Base-by-base conservation (phyloP, 176 grass and related monocot genomes). In the Pontederia crassipes region DNA sequence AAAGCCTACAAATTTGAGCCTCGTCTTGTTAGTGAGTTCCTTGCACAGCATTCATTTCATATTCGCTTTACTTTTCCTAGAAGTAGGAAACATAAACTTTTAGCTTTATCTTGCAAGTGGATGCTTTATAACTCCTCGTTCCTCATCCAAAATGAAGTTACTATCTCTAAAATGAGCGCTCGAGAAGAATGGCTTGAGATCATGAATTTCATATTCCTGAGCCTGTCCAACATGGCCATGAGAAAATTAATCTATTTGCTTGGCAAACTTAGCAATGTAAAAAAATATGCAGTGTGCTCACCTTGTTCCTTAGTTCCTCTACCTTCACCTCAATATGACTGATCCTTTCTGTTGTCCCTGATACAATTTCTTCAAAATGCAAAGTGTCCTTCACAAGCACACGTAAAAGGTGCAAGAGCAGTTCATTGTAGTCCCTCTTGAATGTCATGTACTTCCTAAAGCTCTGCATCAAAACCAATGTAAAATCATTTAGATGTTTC, bases 401-500 rank as follows among this genome's bases (percentile, higher is more conserved):
- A 15, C 93, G 81, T 54, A 98, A 74, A 28, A 98, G 93, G 17
- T 92, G 93, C 74, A 98, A 69, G 20, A 98, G 93, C 50, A 98
- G 48, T 12, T 98, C 84, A 9, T 98, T 92, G 74, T 88, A 98
- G 72, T 98, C 93, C 73, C 92, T 98, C 77, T 98, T 98, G 46
- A 78, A 98, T 10, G 87, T 98, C 93, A 98, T 98, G 61, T 92
- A 92, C 48, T 92, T 98, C 48, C 84, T 78, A 65, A 92, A 98
- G 73, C 78, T 91, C 93, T 98, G 81, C 67, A 59, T 1, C 35
- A 35, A 18, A 71, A 62, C 52, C 26, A 85, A 47, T 14, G 79
- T 4, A 74, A 75, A 24, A 24, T 24, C 20, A 24, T 24, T 24
- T 24, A 52, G 12, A 10, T 52, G 12, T 15, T 52, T 2, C 12